phyloP scores from a whole-genome alignment of 768 basidiomycete species.

The Dioszegia crocea region DNA sequence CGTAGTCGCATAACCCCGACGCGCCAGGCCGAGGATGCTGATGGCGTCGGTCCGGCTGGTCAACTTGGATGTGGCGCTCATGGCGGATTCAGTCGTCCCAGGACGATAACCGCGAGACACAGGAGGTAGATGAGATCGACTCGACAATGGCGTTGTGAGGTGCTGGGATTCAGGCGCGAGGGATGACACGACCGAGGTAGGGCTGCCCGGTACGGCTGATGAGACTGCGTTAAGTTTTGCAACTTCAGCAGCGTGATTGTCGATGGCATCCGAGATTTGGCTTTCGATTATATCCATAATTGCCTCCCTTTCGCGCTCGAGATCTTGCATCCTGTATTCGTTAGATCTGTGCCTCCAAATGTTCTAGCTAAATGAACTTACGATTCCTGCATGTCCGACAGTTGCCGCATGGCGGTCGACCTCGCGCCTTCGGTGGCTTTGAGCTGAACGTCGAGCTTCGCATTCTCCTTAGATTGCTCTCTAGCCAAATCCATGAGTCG shows the following conservation, averaged over 20 bases:
- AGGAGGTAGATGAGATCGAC: neutral
- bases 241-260: constrained; percentile 7
- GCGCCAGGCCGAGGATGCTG: constrained; percentile 1
- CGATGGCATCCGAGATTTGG: constrained; percentile 38
- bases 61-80: constrained; percentile 2
- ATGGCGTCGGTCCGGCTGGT: constrained; percentile 12
- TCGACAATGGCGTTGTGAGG: neutral
- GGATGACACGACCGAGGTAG: neutral
- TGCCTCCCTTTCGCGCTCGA: constrained; percentile 46
- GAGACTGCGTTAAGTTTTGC: neutral
- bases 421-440: constrained; percentile 76
- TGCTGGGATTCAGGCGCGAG: constrained; percentile 1
- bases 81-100: constrained; percentile 2
- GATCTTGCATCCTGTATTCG: constrained; percentile 32
- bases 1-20: neutral
- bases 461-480: constrained; percentile 25
- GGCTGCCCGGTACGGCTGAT: neutral
- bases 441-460: constrained; percentile 53
- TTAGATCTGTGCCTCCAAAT: neutral
- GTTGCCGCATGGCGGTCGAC: constrained; percentile 70
- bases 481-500: constrained; percentile 55
- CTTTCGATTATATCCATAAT: constrained; percentile 44
- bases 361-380: constrained; percentile 54
- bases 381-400: constrained; percentile 80
- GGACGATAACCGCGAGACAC: neutral